phyloP scores from a whole-genome alignment of 2,329 filamentous ascomycete species.

The Alternaria ethzedia region DNA sequence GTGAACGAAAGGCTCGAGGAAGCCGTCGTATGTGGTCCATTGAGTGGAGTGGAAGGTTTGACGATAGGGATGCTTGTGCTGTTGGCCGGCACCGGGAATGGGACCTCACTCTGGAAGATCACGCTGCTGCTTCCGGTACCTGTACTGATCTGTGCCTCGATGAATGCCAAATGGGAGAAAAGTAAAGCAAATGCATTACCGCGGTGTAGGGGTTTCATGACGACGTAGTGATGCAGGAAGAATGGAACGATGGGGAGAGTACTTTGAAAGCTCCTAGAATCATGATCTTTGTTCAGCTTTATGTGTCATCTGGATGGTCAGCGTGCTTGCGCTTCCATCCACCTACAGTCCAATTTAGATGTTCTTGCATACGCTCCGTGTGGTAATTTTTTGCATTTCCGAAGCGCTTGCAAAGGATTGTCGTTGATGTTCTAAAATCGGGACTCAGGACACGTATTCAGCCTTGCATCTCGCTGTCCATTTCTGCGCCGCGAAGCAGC shows the following conservation, averaged over 20 bases:
- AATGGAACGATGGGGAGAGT: not conserved
- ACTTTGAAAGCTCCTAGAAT: not conserved
- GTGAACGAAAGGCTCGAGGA: not conserved
- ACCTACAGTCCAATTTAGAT: not conserved
- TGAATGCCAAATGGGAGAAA: not conserved
- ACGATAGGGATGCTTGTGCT: not conserved
- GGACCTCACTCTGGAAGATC: not conserved
- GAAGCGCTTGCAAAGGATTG: not conserved
- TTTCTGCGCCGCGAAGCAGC: not conserved
- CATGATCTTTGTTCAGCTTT: not conserved
- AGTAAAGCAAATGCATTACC: not conserved
- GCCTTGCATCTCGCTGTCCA: not conserved
- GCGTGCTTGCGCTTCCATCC: not conserved
- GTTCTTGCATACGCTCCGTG: not conserved
- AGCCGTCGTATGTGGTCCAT: not conserved
- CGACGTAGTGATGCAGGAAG: not conserved
- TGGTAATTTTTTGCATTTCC: not conserved
- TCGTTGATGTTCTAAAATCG: not conserved
- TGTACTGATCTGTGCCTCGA: not conserved
- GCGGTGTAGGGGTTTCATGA: not conserved
- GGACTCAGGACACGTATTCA: not conserved
- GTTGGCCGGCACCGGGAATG: not conserved
- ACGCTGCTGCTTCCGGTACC: not conserved
- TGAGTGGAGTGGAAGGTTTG: not conserved
- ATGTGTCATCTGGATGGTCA: not conserved